A percentile compares a stretch with the other conserved stretches of the same genome.
phyloP scores from a whole-genome alignment of 2,329 filamentous ascomycete genomes.

The Epichloe brachyelytri region DNA sequence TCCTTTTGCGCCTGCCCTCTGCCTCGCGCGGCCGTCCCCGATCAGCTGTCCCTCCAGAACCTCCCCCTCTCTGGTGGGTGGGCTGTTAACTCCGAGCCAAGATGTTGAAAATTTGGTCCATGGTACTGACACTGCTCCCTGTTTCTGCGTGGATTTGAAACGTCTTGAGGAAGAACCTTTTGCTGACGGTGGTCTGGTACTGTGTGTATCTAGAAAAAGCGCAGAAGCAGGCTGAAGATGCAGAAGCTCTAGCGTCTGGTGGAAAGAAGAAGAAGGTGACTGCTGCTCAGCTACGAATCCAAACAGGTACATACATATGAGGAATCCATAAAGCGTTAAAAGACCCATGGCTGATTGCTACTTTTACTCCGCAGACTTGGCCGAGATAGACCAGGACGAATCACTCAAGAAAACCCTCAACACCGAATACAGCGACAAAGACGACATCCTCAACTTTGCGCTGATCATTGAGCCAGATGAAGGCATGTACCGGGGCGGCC shows the following conservation, averaged over 20 bases:
- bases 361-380: slow-evolving; percentile 46
- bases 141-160: neutral
- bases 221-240: slow-evolving; percentile 87
- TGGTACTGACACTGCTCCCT: slow-evolving; percentile 46
- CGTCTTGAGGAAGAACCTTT: no score
- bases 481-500: slow-evolving; percentile 75
- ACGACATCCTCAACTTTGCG: slow-evolving; percentile 76
- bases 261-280: slow-evolving; percentile 98
- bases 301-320: slow-evolving; percentile 57
- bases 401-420: slow-evolving; percentile 69
- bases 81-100: slow-evolving; percentile 24
- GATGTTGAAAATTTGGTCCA: slow-evolving; percentile 99
- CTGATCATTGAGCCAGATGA: slow-evolving; percentile 77
- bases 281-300: slow-evolving; percentile 84
- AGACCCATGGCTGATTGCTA: neutral
- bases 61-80: neutral
- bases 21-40: neutral
- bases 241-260: slow-evolving; percentile 53
- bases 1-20: neutral
- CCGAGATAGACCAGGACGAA: slow-evolving; percentile 42
- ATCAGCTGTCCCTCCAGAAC: neutral
- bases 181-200: slow-evolving; percentile 5
- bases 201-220: slow-evolving; percentile 62
- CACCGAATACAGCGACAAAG: slow-evolving; percentile 67
- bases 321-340: neutral